Conservation (phyloP, 129 eudicot genomes). For the Arctium minus region DNA sequence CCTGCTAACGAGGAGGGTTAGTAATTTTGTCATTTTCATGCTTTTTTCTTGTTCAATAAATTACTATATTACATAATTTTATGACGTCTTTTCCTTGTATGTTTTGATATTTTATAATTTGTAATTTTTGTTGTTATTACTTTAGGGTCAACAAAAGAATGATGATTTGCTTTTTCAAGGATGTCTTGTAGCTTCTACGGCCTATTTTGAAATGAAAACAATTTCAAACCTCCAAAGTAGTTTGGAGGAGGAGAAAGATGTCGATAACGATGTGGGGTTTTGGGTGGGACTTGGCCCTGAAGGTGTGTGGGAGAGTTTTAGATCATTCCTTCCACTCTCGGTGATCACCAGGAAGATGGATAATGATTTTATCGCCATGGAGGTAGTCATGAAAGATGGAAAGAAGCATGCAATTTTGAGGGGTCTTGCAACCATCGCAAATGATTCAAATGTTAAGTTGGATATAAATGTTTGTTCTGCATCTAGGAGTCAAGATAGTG, state of each 20-base stretch:
- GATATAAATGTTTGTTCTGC: constrained; percentile 51
- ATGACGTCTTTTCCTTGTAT: not conserved
- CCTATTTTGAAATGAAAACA: constrained; percentile 67
- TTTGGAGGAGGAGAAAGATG: constrained; percentile 41
- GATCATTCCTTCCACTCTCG: constrained; percentile 88
- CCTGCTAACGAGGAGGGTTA: constrained; percentile 65
- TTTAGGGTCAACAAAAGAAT: constrained; percentile 47
- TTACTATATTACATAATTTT: not conserved
- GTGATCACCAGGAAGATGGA: constrained; percentile 58
- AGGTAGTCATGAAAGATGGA: constrained; percentile 74
- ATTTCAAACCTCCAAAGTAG: constrained; percentile 41
- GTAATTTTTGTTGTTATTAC: not conserved
- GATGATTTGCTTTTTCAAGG: constrained; percentile 47
- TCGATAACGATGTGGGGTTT: constrained; percentile 70
- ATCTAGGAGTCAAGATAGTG: constrained; percentile 30
- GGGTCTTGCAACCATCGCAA: constrained; percentile 72
- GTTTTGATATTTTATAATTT: not conserved
- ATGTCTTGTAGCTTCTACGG: constrained; percentile 61
- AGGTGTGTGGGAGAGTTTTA: constrained; percentile 88
- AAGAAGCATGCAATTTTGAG: constrained; percentile 87
- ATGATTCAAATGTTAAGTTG: constrained; percentile 66
- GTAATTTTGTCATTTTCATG: constrained; percentile 22
- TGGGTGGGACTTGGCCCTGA: constrained; percentile 76
- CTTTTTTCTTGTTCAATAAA: not conserved
- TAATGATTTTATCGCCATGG: constrained; percentile 69